Conservation (phyloP, 129 eudicot species). For the Lactuca sativa region DNA sequence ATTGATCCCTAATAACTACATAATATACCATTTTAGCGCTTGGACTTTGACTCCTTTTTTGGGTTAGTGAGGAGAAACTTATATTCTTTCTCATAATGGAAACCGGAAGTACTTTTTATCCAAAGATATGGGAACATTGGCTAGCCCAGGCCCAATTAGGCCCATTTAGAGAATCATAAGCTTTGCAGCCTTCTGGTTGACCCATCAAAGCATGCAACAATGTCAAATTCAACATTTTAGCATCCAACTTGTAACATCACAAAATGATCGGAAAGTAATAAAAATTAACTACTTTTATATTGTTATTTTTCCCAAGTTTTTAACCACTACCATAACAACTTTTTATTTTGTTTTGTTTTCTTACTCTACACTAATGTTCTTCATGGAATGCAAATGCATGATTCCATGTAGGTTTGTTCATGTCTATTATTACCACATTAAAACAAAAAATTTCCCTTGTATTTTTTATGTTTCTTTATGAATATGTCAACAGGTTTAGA, state of each 20-base stretch:
- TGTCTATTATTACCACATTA: slow-evolving; percentile 1
- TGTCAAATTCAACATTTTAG: slow-evolving; percentile 35
- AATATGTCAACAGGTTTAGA: not conserved
- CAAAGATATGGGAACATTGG: slow-evolving; percentile 7
- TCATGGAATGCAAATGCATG: not conserved
- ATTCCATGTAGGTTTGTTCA: not conserved
- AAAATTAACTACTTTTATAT: slow-evolving; percentile 6
- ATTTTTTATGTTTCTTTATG: not conserved
- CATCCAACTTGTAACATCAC: slow-evolving; percentile 25
- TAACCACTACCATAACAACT: not conserved
- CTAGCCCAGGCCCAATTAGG: slow-evolving; percentile 17
- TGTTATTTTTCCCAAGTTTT: not conserved
- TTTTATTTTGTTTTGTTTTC: not conserved
- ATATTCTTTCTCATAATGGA: slow-evolving; percentile 35
- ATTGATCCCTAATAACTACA: not conserved
- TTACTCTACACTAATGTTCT: not conserved
- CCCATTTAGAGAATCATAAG: slow-evolving; percentile 30
- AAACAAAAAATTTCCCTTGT: not conserved
- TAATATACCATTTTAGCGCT: slow-evolving; percentile 20
- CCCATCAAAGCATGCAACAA: slow-evolving; percentile 24
- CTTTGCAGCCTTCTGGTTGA: slow-evolving; percentile 14
- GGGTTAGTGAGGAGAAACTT: slow-evolving; percentile 30
- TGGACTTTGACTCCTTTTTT: slow-evolving; percentile 29
- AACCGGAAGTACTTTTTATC: slow-evolving; percentile 25
- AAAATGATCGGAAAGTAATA: slow-evolving; percentile 17